Evolutionary conservation across 805 yeast genomes (phyloP).

Genomic region (Spencermartinsiella europaea): DNA sequence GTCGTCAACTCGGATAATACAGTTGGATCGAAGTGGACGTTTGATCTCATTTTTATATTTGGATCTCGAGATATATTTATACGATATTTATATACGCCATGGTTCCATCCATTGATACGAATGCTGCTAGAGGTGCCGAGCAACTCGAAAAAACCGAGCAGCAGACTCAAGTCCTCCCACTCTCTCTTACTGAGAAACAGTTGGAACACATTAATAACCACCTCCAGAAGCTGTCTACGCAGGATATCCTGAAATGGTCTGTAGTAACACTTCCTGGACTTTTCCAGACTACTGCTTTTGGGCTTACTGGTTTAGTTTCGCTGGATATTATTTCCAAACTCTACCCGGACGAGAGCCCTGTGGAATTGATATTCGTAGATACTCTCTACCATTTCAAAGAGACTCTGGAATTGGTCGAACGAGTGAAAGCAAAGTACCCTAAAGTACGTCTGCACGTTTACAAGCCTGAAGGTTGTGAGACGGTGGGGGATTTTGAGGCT

Average conservation of each 20-base stretch:
- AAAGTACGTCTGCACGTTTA: constrained; percentile 53
- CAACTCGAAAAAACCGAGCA: too few relatives aligned
- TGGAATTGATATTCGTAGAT: constrained; percentile 81
- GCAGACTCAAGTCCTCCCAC: background rate
- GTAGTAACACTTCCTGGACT: constrained; percentile 74
- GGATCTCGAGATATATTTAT: too few relatives aligned
- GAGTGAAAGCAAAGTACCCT: constrained; percentile 53
- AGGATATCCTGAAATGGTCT: constrained; percentile 78
- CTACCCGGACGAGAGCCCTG: constrained; percentile 34
- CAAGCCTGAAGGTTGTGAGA: constrained; percentile 53
- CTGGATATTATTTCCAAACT: constrained; percentile 71
- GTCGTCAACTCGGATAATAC: too few relatives aligned
- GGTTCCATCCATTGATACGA: too few relatives aligned
- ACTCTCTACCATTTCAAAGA: constrained; percentile 95
- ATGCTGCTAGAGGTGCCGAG: too few relatives aligned
- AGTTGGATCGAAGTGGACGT: too few relatives aligned
- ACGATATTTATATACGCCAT: too few relatives aligned
- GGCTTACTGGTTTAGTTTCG: constrained; percentile 85
- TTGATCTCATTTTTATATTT: too few relatives aligned
- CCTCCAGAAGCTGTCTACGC: constrained; percentile 54
- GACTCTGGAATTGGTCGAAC: constrained; percentile 67
- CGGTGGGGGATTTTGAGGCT: constrained; percentile 58
- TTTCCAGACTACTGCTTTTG: constrained; percentile 92
- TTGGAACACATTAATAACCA: constrained; percentile 61
- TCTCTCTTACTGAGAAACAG: constrained; percentile 44